Conservation (phyloP, 148 eudicot genomes). For the Spergularia marina region DNA sequence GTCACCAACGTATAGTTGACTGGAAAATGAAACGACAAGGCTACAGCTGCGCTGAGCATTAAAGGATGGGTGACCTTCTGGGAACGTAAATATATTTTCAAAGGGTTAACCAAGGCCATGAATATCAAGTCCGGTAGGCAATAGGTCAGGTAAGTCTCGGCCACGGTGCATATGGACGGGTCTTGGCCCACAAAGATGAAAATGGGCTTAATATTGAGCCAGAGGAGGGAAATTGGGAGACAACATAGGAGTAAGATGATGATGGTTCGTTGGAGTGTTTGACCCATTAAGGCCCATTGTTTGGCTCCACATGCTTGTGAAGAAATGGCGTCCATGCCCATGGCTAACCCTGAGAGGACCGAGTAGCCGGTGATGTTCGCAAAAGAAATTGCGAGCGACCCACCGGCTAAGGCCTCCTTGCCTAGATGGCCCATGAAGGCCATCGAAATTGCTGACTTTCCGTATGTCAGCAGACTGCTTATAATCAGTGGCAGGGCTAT, state of each 20-base stretch:
- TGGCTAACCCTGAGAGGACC: constrained; percentile 54
- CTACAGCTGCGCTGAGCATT: constrained; percentile 33
- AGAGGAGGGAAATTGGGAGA: constrained; percentile 39
- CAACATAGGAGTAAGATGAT: constrained; percentile 33
- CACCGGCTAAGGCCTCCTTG: constrained; percentile 57
- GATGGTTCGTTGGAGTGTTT: constrained; percentile 54
- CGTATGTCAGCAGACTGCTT: constrained; percentile 56
- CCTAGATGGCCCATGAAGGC: constrained; percentile 64
- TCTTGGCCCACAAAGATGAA: constrained; percentile 35
- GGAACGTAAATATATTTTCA: constrained; percentile 36
- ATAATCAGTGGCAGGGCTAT: constrained; percentile 65
- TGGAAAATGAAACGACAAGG: constrained; percentile 32
- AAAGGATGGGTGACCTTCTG: constrained; percentile 39
- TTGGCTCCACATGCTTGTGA: constrained; percentile 74
- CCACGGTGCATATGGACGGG: constrained; percentile 29
- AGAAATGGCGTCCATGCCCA: constrained; percentile 81
- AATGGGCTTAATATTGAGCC: constrained; percentile 39
- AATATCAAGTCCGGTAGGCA: constrained; percentile 42
- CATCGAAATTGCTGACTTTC: constrained; percentile 57
- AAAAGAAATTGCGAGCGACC: constrained; percentile 58
- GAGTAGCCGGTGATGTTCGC: constrained; percentile 86
- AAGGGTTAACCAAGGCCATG: constrained; percentile 31
- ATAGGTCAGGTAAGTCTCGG: constrained; percentile 32
- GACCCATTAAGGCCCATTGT: constrained; percentile 50
- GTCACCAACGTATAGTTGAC: constrained; percentile 34